Base-by-base conservation (phyloP, 2,329 filamentous ascomycete species). In the Fusarium nanum region DNA sequence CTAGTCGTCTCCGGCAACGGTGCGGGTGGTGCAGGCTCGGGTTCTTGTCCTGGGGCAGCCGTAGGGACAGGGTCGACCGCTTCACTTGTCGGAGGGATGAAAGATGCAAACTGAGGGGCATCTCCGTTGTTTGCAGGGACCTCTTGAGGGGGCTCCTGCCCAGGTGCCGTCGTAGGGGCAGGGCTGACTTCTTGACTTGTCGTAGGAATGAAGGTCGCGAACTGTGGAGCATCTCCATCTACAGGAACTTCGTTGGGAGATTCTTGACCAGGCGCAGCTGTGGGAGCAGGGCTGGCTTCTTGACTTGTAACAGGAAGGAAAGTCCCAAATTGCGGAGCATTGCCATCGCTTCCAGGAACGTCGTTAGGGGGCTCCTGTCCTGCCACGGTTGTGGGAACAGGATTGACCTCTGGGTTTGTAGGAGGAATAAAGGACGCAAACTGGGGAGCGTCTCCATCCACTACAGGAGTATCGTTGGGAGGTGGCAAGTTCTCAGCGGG, bases 371-470 rank as follows among this genome's bases (percentile, higher is more conserved):
- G 49, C 13, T 61, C 64, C 56, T 53, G 56, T 37, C 40, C 49
- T 47, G 60, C 47, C 45, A 47, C 48, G 41, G 55, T 58, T 6
- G 68, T 72, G 48, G 68, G 47, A 42, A 61, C 20, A 8, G 46
- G 56, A 10, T 54, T 52, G 30, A 42, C 37, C 44, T 52, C 61
- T 30, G 63, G 68, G 9, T 42, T 70, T 45, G 62, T 58, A 45
- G 64, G 49, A 20, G 56, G 42, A 23, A 71, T 56, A 37, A 71
- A 58, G 18, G 68, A 72, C 40, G 68, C 68, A 56, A 71, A 71
- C 12, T 63, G 45, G 10, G 68, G 68, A 32, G 45, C 23, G 20
- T 56, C 57, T 45, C 55, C 66, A 44, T 70, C 65, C 34, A 22
- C 45, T 34, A 55, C 48, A 49, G 53, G 47, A 40, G 61, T 56